Conservation (phyloP, 106 monocot genomes). For the Narthecium ossifragum region DNA sequence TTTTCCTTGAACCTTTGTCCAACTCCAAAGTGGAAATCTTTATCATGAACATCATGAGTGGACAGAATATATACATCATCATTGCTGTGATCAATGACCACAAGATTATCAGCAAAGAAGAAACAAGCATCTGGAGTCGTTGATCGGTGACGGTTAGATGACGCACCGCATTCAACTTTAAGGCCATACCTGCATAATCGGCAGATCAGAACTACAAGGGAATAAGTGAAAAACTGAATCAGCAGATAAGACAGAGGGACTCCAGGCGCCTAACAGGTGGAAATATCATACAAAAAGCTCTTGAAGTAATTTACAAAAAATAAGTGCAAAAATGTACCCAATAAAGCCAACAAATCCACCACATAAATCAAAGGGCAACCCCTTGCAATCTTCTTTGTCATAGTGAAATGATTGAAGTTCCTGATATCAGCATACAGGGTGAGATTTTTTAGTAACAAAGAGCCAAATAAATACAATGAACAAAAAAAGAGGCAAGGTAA, state of each 20-base stretch:
- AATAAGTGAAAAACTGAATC: no score
- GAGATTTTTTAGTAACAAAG: no score
- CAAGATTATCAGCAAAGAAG: conserved; percentile 84
- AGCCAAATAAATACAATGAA: no score
- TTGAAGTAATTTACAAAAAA: neutral
- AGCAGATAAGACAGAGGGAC: no score
- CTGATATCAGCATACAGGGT: conserved; percentile 36
- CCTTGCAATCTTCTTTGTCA: conserved; percentile 73
- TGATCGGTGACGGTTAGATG: conserved; percentile 65
- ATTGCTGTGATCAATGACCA: conserved; percentile 72
- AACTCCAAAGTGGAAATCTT: neutral
- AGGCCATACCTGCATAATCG: conserved; percentile 58
- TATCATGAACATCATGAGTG: conserved; percentile 25
- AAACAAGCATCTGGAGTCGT: conserved; percentile 88
- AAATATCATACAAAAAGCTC: no score
- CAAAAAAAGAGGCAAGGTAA: no score
- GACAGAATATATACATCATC: conserved; percentile 78
- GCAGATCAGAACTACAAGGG: neutral
- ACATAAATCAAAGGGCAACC: conserved; percentile 86
- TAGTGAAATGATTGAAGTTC: conserved; percentile 73
- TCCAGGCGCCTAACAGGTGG: no score
- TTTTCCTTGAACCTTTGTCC: conserved; percentile 8
- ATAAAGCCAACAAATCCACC: conserved; percentile 92
- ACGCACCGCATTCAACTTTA: conserved; percentile 93
- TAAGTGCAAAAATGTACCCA: conserved; percentile 52